phyloP scores from a whole-genome alignment of 164 flowering plant genomes.

The Aristolochia californica region DNA sequence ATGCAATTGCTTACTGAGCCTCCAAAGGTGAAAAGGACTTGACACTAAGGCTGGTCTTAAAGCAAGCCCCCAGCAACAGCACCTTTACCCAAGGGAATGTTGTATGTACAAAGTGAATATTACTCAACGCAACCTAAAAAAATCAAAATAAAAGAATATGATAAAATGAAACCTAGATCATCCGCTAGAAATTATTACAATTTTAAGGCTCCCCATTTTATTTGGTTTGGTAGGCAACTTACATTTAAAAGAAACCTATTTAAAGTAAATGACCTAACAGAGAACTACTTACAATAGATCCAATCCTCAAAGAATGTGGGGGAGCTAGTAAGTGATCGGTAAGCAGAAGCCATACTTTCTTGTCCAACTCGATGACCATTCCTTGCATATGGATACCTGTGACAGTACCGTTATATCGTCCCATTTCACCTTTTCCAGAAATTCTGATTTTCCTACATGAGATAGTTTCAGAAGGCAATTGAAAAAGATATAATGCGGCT shows the following conservation, averaged over 20 bases:
- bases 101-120: slow-evolving; percentile 64
- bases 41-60: slow-evolving; percentile 46
- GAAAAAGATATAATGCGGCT: slow-evolving; percentile 27
- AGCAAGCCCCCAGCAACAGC: slow-evolving; percentile 73
- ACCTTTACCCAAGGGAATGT: slow-evolving; percentile 60
- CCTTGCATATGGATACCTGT: slow-evolving; percentile 74
- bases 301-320: slow-evolving; percentile 61
- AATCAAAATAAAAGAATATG: neutral
- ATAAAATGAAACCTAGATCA: neutral
- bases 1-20: slow-evolving; percentile 34
- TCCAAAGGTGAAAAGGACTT: slow-evolving; percentile 58
- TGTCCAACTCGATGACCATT: slow-evolving; percentile 67
- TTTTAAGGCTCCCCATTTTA: neutral
- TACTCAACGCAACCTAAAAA: slow-evolving; percentile 47
- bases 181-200: neutral
- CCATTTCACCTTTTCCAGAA: slow-evolving; percentile 37
- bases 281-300: slow-evolving; percentile 55
- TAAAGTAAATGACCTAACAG: neutral
- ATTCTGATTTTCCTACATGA: slow-evolving; percentile 7
- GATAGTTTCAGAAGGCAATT: slow-evolving; percentile 4
- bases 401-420: slow-evolving; percentile 52
- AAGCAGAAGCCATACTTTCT: slow-evolving; percentile 64
- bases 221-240: neutral
- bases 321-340: slow-evolving; percentile 34
- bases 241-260: neutral